phyloP scores from a whole-genome alignment of 805 yeast genomes.

The Kuraishia ogatae region DNA sequence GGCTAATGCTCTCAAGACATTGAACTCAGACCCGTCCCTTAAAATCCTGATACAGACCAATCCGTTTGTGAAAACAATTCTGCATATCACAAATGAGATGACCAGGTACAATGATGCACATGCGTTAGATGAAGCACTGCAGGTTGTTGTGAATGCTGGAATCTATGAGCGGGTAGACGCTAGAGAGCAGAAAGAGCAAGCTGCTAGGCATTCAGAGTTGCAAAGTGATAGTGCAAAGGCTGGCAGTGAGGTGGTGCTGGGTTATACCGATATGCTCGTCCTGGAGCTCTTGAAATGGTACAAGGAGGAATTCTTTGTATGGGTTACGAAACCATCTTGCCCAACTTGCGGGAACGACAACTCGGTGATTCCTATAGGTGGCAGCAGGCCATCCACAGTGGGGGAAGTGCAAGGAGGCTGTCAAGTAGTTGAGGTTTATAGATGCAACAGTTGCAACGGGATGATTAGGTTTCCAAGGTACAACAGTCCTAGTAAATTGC shows the following conservation, averaged over 20 bases:
- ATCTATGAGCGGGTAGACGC: constrained; percentile 43
- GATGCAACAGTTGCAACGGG: constrained; percentile 42
- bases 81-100: constrained; percentile 10
- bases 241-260: constrained; percentile 15
- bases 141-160: constrained; percentile 49
- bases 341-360: constrained; percentile 34
- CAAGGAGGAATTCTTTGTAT: constrained; percentile 68
- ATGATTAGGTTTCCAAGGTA: constrained; percentile 66
- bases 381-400: constrained; percentile 30
- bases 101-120: constrained; percentile 31
- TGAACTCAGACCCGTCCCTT: neutral
- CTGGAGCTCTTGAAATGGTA: constrained; percentile 57
- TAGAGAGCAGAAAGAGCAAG: constrained; percentile 14
- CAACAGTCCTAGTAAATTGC: constrained; percentile 53
- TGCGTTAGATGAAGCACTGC: constrained; percentile 50
- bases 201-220: neutral
- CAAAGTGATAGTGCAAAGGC: neutral
- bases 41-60: constrained; percentile 1
- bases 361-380: constrained; percentile 28
- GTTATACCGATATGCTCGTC: constrained; percentile 50
- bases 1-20: neutral
- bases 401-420: constrained; percentile 45
- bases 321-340: constrained; percentile 75
- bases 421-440: constrained; percentile 51
- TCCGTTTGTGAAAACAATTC: constrained; percentile 5